Percentiles rank a stretch among this genome's conserved stretches.
phyloP scores from a whole-genome alignment of 495 filamentous ascomycete species.

The Podospora pseudopauciseta region DNA sequence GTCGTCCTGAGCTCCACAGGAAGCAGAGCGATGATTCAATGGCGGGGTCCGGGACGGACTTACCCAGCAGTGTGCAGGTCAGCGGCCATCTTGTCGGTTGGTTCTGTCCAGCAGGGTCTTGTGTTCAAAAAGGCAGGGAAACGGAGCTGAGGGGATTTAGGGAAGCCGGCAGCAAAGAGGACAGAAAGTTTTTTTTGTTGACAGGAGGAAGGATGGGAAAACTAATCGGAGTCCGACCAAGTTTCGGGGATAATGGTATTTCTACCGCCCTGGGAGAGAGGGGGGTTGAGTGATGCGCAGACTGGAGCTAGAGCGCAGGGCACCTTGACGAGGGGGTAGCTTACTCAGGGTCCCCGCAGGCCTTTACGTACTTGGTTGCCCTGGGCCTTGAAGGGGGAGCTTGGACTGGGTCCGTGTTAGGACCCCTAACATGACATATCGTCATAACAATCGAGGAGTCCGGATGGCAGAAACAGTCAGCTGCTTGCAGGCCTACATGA shows the following conservation, averaged over 20 bases:
- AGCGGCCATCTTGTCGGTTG: constrained; percentile 40
- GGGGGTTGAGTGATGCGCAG: constrained; percentile 28
- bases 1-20: constrained; percentile 23
- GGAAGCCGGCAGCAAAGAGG: constrained; percentile 8
- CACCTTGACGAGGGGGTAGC: constrained; percentile 32
- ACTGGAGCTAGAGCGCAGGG: constrained; percentile 29
- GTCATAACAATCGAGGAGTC: constrained; percentile 13
- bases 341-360: constrained; percentile 36
- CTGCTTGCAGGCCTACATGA: background rate
- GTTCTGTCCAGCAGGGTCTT: constrained; percentile 12
- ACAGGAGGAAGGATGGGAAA: constrained; percentile 25
- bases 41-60: constrained; percentile 41
- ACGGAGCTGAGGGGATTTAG: constrained; percentile 5
- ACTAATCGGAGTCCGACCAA: constrained; percentile 24
- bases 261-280: constrained; percentile 24
- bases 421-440: constrained; percentile 6
- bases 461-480: constrained; percentile 12
- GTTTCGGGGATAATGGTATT: constrained; percentile 38
- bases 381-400: constrained; percentile 15
- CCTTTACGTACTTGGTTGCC: constrained; percentile 25
- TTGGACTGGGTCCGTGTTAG: constrained; percentile 15
- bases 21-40: constrained; percentile 23
- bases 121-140: background rate
- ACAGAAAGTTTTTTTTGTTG: constrained; percentile 13
- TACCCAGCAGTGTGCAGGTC: constrained; percentile 34